A percentile compares a stretch with the other conserved stretches of the same genome.
phyloP scores from a whole-genome alignment of 73 alveolate species.

The Paramecium caudatum region DNA sequence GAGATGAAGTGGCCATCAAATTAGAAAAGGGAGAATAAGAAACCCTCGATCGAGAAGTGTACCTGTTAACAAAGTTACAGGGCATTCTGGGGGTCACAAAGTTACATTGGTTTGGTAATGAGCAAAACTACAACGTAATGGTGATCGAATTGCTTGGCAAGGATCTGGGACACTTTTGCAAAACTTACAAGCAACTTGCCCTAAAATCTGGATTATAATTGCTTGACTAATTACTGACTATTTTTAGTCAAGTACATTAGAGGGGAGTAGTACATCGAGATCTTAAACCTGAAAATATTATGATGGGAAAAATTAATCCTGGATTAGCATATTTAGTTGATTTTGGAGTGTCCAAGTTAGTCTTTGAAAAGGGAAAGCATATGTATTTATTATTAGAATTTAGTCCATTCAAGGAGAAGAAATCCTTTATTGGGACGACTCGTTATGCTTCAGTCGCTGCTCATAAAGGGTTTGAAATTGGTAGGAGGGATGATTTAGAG shows the following conservation, averaged over 20 bases:
- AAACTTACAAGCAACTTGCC: not conserved
- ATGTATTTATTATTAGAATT: not conserved
- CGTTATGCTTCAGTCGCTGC: slow-evolving; percentile 87
- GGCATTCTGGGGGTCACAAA: slow-evolving; percentile 56
- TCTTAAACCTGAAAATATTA: slow-evolving; percentile 85
- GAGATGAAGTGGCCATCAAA: slow-evolving; percentile 69
- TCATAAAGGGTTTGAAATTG: slow-evolving; percentile 82
- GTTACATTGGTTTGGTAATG: slow-evolving; percentile 79
- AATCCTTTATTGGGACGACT: slow-evolving; percentile 79
- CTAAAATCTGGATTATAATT: slow-evolving; percentile 21
- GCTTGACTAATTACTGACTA: not conserved
- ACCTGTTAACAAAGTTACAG: slow-evolving; percentile 37
- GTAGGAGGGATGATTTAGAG: slow-evolving; percentile 87
- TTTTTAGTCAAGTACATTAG: slow-evolving; percentile 69
- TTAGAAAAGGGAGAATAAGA: slow-evolving; percentile 56
- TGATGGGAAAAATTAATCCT: slow-evolving; percentile 62
- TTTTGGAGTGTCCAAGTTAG: slow-evolving; percentile 67
- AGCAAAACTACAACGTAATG: slow-evolving; percentile 82
- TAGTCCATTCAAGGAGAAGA: slow-evolving; percentile 63
- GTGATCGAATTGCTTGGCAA: slow-evolving; percentile 82
- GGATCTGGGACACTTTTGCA: slow-evolving; percentile 10
- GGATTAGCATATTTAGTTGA: slow-evolving; percentile 46
- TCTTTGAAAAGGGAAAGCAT: slow-evolving; percentile 60
- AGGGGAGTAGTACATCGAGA: slow-evolving; percentile 85
- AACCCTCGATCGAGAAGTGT: slow-evolving; percentile 46